Base-by-base conservation (phyloP, 1,139 yeast species). In the Eremothecium sinecaudum region DNA sequence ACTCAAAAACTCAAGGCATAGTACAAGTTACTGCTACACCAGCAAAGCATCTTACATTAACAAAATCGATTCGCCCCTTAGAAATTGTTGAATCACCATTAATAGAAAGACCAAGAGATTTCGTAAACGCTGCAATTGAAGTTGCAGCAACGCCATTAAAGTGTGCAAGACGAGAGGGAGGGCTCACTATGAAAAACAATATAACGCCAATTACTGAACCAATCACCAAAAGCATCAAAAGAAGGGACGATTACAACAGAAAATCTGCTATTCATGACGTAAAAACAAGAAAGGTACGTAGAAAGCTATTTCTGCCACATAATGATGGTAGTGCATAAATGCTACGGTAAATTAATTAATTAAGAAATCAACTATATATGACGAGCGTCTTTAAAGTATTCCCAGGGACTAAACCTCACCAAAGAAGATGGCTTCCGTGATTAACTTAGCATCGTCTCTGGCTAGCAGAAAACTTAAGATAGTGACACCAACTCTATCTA, bases 361-460 rank as follows among this genome's bases (percentile, higher is more conserved):
- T n/a, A n/a, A n/a, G n/a, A n/a, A n/a, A n/a, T n/a, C n/a, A n/a
- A n/a, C n/a, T n/a, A n/a, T n/a, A n/a, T n/a, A n/a, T n/a, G n/a
- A n/a, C n/a, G n/a, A n/a, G n/a, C n/a, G n/a, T n/a, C n/a, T n/a
- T n/a, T n/a, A n/a, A n/a, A n/a, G n/a, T n/a, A n/a, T n/a, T n/a
- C n/a, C n/a, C n/a, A n/a, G n/a, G n/a, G n/a, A n/a, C n/a, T 20
- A 24, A 29, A 58, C 38, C 47, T 79, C 90, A 3, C 93, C 94
- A 51, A 81, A 77, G 54, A 83, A 78, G n/a, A 84, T 69, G 8
- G 92, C 92, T 43, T 73, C 65, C 14, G 71, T 69, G 10, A 83
- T 65, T 21, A 62, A 70, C 39, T 63, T 64, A 1, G 76, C 74
- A 51, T 80, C 83, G 0, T 61, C 56, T 41, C 72, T 70, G 26